Conservation (phyloP, 306 rosid genomes). For the Erythrophleum fordii region DNA sequence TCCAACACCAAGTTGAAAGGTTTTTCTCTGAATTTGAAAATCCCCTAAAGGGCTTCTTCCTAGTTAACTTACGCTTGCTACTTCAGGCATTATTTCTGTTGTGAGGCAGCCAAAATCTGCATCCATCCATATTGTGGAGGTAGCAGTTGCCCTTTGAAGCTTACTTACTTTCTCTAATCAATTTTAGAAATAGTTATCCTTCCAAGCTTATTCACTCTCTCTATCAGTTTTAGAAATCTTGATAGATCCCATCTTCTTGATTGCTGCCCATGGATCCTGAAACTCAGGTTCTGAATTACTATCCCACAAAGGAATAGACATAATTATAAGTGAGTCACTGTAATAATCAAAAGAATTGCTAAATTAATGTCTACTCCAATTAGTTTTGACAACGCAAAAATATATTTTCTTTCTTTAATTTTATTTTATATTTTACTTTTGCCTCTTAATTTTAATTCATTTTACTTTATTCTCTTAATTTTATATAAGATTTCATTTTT, state of each 20-base stretch:
- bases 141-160: conserved; percentile 47
- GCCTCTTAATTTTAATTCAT: no score
- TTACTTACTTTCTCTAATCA: no score
- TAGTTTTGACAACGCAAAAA: no score
- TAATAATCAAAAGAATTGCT: conserved; percentile 55
- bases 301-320: conserved; percentile 71
- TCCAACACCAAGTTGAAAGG: no score
- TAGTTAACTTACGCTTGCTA: conserved; percentile 49
- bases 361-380: conserved; percentile 75
- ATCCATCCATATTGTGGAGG: conserved; percentile 38
- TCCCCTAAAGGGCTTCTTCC: conserved; percentile 65
- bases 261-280: conserved; percentile 61
- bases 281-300: conserved; percentile 60
- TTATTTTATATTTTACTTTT: no score
- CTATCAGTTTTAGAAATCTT: conserved; percentile 27
- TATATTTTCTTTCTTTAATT: no score
- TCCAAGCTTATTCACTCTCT: no score
- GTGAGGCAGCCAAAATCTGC: conserved; percentile 32
- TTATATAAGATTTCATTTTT: no score
- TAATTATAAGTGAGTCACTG: conserved; percentile 68
- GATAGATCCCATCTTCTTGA: conserved; percentile 47
- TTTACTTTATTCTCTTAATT: no score
- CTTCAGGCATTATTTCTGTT: conserved; percentile 22
- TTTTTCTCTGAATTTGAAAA: conserved; percentile 51
- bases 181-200: no score